Base-by-base conservation (phyloP, 495 filamentous ascomycete species). In the Immersiella caudata region DNA sequence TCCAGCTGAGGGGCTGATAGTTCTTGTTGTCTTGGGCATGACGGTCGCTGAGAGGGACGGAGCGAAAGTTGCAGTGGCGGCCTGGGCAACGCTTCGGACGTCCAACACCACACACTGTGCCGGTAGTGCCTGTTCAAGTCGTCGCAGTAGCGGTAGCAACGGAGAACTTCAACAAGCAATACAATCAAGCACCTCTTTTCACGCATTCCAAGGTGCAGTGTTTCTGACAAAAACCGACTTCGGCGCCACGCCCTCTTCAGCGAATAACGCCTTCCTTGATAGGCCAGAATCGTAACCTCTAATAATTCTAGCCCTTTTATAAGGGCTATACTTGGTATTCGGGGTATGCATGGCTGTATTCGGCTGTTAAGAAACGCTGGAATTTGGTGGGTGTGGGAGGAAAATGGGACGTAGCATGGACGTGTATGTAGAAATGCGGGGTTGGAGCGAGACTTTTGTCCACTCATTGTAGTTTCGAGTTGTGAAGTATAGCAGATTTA, bases 291-390 rank as follows among this genome's bases (percentile, higher is more conserved):
- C 22, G 46, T 62, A 51, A 35, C 36, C 60, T 26, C 12, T 51
- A 22, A 27, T 35, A 51, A 62, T 62, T 50, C 60, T 49, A n/a
- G 60, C 25, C 46, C 60, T 62, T 26, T 49, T 62, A 51, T 62
- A 20, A 62, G 60, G 60, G 12, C 14, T 22, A 50, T 62, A 72
- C 63, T 51, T 68, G 67, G 18, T 20, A 24, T 54, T 54, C 5
- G 50, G 50, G 18, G 50, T 54, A 54, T 54, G 50, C 50, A 24
- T n/a, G 4, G 50, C 21, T 7, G 21, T 24, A 54, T 54, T 6
- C 6, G 16, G 50, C 50, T 18, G 50, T 54, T 18, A 6, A 24
- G 50, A n/a, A 54, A 20, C 6, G 16, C n/a, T 54, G 50, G 21
- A 54, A 24, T 54, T 54, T 54, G 50, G 50, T 54, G 16, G 50